These are phyloP conservation scores for Leptographium lundbergii DNA, from an alignment of 2,329 filamentous ascomycete genomes.

Conservation along the genomic window DNA sequence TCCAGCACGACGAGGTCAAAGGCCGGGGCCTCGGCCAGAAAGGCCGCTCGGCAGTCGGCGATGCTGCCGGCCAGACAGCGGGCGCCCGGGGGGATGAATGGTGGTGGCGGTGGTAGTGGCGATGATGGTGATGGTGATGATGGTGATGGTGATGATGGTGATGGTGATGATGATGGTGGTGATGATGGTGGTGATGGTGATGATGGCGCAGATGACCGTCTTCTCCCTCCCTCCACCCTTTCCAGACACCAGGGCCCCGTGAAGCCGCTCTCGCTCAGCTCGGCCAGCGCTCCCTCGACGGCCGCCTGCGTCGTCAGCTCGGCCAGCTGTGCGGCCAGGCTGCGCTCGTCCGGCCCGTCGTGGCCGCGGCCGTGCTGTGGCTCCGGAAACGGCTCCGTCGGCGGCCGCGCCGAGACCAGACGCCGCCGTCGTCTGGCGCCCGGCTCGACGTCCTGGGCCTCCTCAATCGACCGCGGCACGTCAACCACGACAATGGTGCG, in stretches of 20 bases:
- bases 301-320: constrained; percentile 40
- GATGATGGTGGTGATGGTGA: neutral
- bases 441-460: constrained; percentile 40
- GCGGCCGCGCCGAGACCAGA: constrained; percentile 32
- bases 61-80: constrained; percentile 37
- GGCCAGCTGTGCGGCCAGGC: constrained; percentile 33
- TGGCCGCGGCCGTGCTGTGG: neutral
- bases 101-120: too few species aligned
- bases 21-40: constrained; percentile 27
- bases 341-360: neutral
- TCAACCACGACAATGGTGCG: constrained; percentile 48
- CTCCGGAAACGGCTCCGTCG: constrained; percentile 29
- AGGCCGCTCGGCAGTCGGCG: constrained; percentile 24
- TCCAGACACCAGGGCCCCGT: constrained; percentile 33
- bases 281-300: constrained; percentile 29
- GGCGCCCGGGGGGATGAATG: constrained; percentile 27
- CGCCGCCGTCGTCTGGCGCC: constrained; percentile 14
- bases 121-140: neutral
- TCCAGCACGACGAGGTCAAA: constrained; percentile 64
- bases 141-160: neutral
- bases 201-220: constrained; percentile 5
- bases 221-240: constrained; percentile 11
- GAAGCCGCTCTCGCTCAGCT: constrained; percentile 20
- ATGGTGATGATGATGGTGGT: neutral
- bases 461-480: constrained; percentile 56